These are phyloP conservation scores for Drechslera avenae DNA, from an alignment of 2,329 filamentous ascomycete species.

Conservation along the genomic window DNA sequence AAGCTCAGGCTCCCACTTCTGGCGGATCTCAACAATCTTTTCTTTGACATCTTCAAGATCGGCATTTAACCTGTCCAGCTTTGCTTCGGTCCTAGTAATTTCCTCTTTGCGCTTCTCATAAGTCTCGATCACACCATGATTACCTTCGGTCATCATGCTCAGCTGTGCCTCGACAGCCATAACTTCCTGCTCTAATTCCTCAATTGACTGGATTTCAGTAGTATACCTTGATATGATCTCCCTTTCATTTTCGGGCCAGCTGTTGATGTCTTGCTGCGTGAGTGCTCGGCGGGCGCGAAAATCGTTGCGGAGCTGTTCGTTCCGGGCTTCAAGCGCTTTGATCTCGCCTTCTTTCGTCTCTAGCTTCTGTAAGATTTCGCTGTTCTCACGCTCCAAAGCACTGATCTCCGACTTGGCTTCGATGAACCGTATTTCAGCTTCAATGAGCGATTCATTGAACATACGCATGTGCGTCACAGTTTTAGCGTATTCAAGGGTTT, in stretches of 20 bases:
- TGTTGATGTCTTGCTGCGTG: slow-evolving; percentile 20
- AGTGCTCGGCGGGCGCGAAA: slow-evolving; percentile 24
- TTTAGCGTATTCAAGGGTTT: slow-evolving; percentile 61
- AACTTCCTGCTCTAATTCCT: slow-evolving; percentile 74
- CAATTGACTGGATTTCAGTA: slow-evolving; percentile 38
- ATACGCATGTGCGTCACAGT: slow-evolving; percentile 66
- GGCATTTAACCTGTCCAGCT: slow-evolving; percentile 60
- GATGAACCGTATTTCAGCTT: slow-evolving; percentile 71
- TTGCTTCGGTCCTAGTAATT: slow-evolving; percentile 69
- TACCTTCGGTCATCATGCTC: slow-evolving; percentile 78
- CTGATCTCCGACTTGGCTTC: slow-evolving; percentile 84
- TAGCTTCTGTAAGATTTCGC: slow-evolving; percentile 40
- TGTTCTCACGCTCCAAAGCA: slow-evolving; percentile 69
- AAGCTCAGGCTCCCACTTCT: slow-evolving; percentile 81
- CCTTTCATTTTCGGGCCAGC: slow-evolving; percentile 34
- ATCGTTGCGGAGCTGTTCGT: slow-evolving; percentile 14
- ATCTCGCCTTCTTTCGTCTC: slow-evolving; percentile 30
- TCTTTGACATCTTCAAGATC: slow-evolving; percentile 61
- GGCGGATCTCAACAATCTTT: slow-evolving; percentile 69
- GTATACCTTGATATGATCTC: slow-evolving; percentile 25
- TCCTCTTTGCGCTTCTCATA: slow-evolving; percentile 61
- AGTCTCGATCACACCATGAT: slow-evolving; percentile 74
- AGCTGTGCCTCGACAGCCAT: slow-evolving; percentile 74
- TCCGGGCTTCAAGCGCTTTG: slow-evolving; percentile 21
- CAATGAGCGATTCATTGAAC: slow-evolving; percentile 67